Conservation (phyloP, 805 yeast species). For the Sugiyamaella floridensis region DNA sequence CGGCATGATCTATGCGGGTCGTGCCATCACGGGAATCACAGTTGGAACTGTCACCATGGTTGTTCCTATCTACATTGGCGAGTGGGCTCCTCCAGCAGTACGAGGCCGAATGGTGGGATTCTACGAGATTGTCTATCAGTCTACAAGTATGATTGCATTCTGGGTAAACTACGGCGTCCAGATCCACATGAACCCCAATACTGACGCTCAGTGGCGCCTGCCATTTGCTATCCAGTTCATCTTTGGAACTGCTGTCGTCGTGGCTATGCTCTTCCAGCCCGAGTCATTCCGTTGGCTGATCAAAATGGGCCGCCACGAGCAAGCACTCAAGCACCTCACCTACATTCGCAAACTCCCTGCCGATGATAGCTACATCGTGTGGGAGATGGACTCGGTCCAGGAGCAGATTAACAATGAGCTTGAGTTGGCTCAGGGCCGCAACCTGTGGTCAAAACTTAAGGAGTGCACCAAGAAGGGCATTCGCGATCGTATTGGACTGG, state of each 20-base stretch:
- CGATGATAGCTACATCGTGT: conserved; percentile 8
- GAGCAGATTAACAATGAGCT: conserved; percentile 9
- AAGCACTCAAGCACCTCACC: conserved; percentile 5
- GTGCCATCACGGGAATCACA: conserved; percentile 45
- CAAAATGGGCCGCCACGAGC: conserved; percentile 1
- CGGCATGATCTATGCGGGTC: conserved; percentile 41
- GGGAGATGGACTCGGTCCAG: conserved; percentile 11
- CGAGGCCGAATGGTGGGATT: conserved; percentile 24
- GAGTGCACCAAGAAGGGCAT: conserved; percentile 12
- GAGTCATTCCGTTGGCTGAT: conserved; percentile 8
- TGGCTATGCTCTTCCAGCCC: conserved; percentile 8
- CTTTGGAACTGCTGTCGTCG: conserved; percentile 6
- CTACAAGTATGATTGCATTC: conserved; percentile 11
- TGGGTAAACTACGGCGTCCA: conserved; percentile 13
- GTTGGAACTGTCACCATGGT: conserved; percentile 47
- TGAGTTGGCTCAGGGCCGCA: conserved; percentile 9
- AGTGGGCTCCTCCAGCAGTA: conserved; percentile 31
- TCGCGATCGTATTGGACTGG: conserved; percentile 10
- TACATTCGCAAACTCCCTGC: conserved; percentile 10
- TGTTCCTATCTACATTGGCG: conserved; percentile 47
- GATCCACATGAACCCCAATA: conserved; percentile 7
- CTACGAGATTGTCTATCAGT: conserved; percentile 10
- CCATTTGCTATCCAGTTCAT: conserved; percentile 7
- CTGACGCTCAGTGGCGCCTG: conserved; percentile 8
- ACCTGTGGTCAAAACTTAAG: conserved; percentile 5